phyloP scores from a whole-genome alignment of 2,329 filamentous ascomycete species.

The Meredithiella fracta region DNA sequence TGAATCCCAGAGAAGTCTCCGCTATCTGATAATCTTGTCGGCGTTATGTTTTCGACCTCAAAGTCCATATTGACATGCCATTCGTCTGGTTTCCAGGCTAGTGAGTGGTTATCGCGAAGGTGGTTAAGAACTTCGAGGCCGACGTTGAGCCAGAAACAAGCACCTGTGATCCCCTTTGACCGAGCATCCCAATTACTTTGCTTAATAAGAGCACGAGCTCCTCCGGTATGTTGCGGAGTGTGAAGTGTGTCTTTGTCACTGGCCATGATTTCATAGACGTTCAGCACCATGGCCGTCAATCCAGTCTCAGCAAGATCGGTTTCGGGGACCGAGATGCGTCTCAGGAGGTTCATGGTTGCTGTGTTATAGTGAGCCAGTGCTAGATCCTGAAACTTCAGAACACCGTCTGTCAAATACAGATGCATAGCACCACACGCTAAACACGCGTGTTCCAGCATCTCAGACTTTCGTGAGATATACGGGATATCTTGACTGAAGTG shows the following conservation, averaged over 20 bases:
- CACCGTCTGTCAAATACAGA: slow-evolving; percentile 50
- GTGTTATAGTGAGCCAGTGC: slow-evolving; percentile 43
- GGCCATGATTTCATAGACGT: slow-evolving; percentile 89
- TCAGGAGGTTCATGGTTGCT: slow-evolving; percentile 61
- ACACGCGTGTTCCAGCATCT: slow-evolving; percentile 79
- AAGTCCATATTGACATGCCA: slow-evolving; percentile 79
- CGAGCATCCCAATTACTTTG: slow-evolving; percentile 79
- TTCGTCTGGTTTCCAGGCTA: slow-evolving; percentile 76
- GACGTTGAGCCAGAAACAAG: slow-evolving; percentile 90
- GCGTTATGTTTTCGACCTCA: slow-evolving; percentile 13
- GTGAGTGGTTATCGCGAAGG: slow-evolving; percentile 70
- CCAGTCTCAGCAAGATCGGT: slow-evolving; percentile 65
- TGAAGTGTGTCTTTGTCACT: slow-evolving; percentile 37
- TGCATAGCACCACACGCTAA: slow-evolving; percentile 79
- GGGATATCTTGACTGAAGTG: slow-evolving; percentile 78
- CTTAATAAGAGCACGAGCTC: slow-evolving; percentile 69
- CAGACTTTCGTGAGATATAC: slow-evolving; percentile 62
- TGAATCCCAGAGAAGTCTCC: not conserved
- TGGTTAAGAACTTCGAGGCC: slow-evolving; percentile 82
- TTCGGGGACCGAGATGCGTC: slow-evolving; percentile 60
- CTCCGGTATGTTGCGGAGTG: slow-evolving; percentile 73
- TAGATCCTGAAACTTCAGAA: slow-evolving; percentile 26
- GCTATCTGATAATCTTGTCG: not conserved
- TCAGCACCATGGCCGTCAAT: slow-evolving; percentile 71
- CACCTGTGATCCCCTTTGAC: slow-evolving; percentile 61